Evolutionary conservation across 2,329 filamentous ascomycete genomes (phyloP).

Genomic region (Alternaria ethzedia): DNA sequence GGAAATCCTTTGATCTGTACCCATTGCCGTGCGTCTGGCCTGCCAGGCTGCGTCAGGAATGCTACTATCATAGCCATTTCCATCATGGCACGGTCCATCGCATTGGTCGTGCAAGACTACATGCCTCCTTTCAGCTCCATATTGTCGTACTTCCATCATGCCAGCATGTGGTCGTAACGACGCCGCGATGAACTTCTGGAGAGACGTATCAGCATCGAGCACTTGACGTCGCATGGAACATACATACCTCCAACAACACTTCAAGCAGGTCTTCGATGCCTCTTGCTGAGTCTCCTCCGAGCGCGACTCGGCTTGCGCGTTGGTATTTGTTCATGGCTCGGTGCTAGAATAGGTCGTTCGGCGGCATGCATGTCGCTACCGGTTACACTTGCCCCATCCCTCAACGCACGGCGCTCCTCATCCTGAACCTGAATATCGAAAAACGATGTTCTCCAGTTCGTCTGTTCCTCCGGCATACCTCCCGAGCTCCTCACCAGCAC

Average conservation of each 20-base stretch:
- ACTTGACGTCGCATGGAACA: not conserved
- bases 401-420: slow-evolving; percentile 12
- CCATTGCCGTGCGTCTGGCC: not conserved
- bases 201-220: not conserved
- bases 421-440: slow-evolving; percentile 17
- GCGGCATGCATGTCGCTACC: slow-evolving; percentile 18
- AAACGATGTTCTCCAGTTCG: slow-evolving; percentile 13
- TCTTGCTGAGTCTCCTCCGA: slow-evolving; percentile 28
- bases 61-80: not conserved
- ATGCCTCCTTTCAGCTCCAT: not conserved
- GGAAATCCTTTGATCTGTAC: not conserved
- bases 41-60: not conserved
- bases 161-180: not conserved
- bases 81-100: too few species aligned
- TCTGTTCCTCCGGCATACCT: slow-evolving; percentile 12
- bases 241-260: not conserved
- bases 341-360: slow-evolving; percentile 24
- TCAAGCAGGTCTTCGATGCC: slow-evolving; percentile 25
- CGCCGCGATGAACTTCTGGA: not conserved
- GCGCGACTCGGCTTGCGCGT: slow-evolving; percentile 9
- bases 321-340: slow-evolving; percentile 12
- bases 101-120: not conserved
- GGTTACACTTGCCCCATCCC: slow-evolving; percentile 27
- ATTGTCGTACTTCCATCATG: not conserved
- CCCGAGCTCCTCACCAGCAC: slow-evolving; percentile 24